Evolutionary conservation across 805 yeast genomes (phyloP), one percentile per base, ranked within the genome.

Genomic region (Starmerella bombicola): DNA sequence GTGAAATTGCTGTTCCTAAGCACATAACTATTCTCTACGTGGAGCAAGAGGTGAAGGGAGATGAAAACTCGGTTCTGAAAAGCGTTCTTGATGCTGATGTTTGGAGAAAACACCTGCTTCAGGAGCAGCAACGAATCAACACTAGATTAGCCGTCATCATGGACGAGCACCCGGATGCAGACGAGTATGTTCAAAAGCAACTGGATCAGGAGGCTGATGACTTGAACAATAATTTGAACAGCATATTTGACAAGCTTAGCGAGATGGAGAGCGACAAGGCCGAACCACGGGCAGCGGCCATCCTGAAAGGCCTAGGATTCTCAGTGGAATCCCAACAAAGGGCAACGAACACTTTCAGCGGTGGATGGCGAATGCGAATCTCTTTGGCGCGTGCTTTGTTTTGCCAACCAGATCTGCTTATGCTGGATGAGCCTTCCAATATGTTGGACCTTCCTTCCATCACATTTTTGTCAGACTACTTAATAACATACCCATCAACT

Each of bases 311-410:
- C 58, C 69, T 91, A 47, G 99, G 99, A 42, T 91, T 91, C 68
- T 77, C 94, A 35, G 73, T 74, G 48, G 93, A 80, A 54, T 73
- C 95, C 5, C 98, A 91, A 61, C 64, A 68, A 35, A 69, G 69
- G 48, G 78, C 95, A 24, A 85, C 97, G 5, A 88, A 84, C 50
- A 72, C 85, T 21, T 91, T 91, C 61, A 85, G 96, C 39, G 99
- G 99, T 74, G 99, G 99, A 76, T 91, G 98, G 98, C 80, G 98
- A 73, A 91, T 91, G 98, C 81, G 98, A 69, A 71, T 91, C 50
- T 82, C 96, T n/a, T 71, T 91, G 46, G 98, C 98, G 3, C 76
- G 98, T 65, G 98, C 98, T 0, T 71, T 91, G 59, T 91, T 91
- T 71, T 88, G 96, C 71, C 79, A 84, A 59, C 98, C 98, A 0